Conservation (phyloP, 352 stramenopile species). For the Thraustochytrium sp. region DNA sequence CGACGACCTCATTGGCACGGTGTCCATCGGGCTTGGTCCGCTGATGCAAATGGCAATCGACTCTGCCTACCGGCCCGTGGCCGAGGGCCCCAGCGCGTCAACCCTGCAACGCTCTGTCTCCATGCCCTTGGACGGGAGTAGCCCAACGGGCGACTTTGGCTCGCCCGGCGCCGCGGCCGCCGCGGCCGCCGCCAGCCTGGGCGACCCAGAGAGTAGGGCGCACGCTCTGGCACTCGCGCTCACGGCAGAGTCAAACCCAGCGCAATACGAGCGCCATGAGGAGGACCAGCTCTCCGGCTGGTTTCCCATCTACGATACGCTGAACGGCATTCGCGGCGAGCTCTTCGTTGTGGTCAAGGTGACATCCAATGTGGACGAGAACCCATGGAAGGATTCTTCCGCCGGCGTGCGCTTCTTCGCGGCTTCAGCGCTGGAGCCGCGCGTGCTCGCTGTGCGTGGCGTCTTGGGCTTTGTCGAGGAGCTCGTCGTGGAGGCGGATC, state of each 20-base stretch:
- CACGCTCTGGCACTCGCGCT: neutral
- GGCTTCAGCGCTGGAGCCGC: constrained; percentile 83
- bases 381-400: constrained; percentile 93
- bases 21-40: constrained; percentile 97
- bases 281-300: constrained; percentile 77
- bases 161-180: too few relatives aligned
- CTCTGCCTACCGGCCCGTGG: constrained; percentile 46
- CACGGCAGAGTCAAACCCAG: neutral
- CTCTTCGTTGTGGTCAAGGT: constrained; percentile 89
- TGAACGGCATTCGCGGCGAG: constrained; percentile 88
- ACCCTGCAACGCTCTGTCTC: neutral
- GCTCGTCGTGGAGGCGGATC: constrained; percentile 94
- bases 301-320: constrained; percentile 96
- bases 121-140: constrained; percentile 16
- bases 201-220: neutral
- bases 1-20: constrained; percentile 88
- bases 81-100: neutral
- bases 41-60: constrained; percentile 76
- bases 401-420: constrained; percentile 95
- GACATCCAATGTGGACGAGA: constrained; percentile 93
- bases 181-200: neutral
- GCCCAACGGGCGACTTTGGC: too few relatives aligned
- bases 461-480: constrained; percentile 88
- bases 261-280: neutral
- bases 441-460: constrained; percentile 73